Conservation (phyloP, 306 rosid genomes). For the Vigna nakashimae region DNA sequence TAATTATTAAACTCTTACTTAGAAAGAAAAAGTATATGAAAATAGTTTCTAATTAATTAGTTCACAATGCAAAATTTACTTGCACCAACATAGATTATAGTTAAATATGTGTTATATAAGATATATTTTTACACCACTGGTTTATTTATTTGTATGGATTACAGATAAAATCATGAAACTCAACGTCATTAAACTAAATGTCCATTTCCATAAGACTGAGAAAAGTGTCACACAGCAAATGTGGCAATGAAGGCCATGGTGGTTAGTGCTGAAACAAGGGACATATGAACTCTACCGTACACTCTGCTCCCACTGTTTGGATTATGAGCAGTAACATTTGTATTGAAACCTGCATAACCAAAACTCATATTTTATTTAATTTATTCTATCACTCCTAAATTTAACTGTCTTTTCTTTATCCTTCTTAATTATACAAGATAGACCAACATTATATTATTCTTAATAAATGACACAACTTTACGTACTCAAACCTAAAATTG, state of each 20-base stretch:
- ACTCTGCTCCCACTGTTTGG: constrained; percentile 44
- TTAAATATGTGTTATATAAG: background rate
- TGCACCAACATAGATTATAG: background rate
- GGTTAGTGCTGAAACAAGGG: constrained; percentile 43
- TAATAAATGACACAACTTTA: no score
- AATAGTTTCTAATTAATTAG: no score
- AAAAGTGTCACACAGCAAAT: constrained; percentile 43
- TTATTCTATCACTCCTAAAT: no score
- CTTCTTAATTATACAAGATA: no score
- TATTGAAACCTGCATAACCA: constrained; percentile 47
- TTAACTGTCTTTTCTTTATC: no score
- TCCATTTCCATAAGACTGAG: background rate
- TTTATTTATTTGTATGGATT: constrained; percentile 38
- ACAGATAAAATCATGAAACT: constrained; percentile 28
- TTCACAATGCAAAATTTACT: no score
- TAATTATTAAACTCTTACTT: no score
- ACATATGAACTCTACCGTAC: constrained; percentile 44
- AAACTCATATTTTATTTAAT: no score
- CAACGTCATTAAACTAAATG: no score
- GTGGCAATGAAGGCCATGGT: constrained; percentile 53
- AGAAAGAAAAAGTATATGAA: no score
- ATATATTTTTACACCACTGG: background rate
- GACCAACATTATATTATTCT: no score
- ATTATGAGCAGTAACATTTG: background rate
- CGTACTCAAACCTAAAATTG: no score